Base-by-base conservation (phyloP, 345 rosid genomes). In the Hypericum androsaemum region DNA sequence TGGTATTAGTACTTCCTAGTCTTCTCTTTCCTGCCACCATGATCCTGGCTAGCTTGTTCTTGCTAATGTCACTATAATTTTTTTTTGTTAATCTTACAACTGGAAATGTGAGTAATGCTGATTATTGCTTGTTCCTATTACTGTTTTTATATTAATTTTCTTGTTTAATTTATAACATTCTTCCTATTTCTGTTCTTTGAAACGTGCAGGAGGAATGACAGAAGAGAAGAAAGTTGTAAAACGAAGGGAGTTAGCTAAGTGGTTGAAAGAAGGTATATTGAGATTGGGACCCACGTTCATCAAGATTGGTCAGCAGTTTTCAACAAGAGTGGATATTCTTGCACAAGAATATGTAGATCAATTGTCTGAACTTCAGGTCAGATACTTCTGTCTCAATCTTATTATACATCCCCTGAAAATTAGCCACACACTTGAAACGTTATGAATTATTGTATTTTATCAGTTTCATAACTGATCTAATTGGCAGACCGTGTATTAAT, bases 261-360 rank as follows among this genome's bases (percentile, higher is more conserved):
- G 96, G 96, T 78, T 92, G 52, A 92, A 92, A 58, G 98, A 92
- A 59, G 85, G 61, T 58, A 83, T 92, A 39, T 77, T 88, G 74
- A 84, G 88, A 77, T 66, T 92, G 59, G 98, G 98, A 54, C 98
- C 96, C 39, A 92, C 98, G 6, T 92, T 92, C 74, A 92, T 92
- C 61, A 92, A 92, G 79, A 76, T 88, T 62, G 98, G 98, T 16
- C 98, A 92, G 68, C 98, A 88, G 57, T 88, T 92, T 50, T 92
- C 98, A 53, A 92, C 98, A 32, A 82, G 98, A 74, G 98, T 87
- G 2, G 98, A 92, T 62, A 92, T 92, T 68, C 96, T 92, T 74
- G 80, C 96, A 69, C 96, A 92, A 64, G 98, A 92, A 64, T 92
- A 84, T 68, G 98, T 92, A 59, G 98, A 92, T 75, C 95, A 88